Evolutionary conservation across 1,284 basidiomycete species (phyloP), one percentile per base, ranked within the genome.

Genomic region (Pascua guehoae): DNA sequence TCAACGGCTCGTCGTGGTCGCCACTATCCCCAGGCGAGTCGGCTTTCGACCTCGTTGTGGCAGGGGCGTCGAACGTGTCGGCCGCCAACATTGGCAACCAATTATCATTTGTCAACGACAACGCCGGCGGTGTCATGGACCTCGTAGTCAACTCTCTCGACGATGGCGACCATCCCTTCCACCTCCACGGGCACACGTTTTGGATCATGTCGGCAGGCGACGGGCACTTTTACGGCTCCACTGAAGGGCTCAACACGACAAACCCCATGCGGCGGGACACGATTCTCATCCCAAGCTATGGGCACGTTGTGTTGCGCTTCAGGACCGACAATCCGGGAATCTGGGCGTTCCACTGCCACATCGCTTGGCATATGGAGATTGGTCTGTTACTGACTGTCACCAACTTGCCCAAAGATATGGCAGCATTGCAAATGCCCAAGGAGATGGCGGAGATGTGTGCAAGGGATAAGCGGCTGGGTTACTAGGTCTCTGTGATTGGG

Each of bases 191-290:
- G 16, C 63, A 66, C 58, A 53, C 50, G 12, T 66, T 70, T 51
- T 65, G 59, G 60, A 36, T 70, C 54, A 49, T 70, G 38, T 54
- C 48, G 7, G 39, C 43, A 12, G 65, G 60, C 5, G 36, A 38
- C 8, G 43, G 48, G 41, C 59, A 59, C 18, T 62, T 47, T 16
- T 55, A 54, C 51, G 56, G 41, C 37, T 50, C 54, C 43, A 55
- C 60, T 14, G 16, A 42, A 7, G 40, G 44, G 5, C 49, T 68
- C 18, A 64, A 64, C 43, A 49, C 49, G 14, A 65, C 63, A 5
- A 64, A 64, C 49, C 61, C 63, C 17, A 55, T 68, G 61, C 55
- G 67, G 32, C 60, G 70, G 16, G 70, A 72, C 54, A 68, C 67
- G 1, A 45, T 65, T 11, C 41, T 65, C 37, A 61, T 72, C 37